Evolutionary conservation across 495 filamentous ascomycete species (phyloP).

Genomic region (Annulohypoxylon nitens): DNA sequence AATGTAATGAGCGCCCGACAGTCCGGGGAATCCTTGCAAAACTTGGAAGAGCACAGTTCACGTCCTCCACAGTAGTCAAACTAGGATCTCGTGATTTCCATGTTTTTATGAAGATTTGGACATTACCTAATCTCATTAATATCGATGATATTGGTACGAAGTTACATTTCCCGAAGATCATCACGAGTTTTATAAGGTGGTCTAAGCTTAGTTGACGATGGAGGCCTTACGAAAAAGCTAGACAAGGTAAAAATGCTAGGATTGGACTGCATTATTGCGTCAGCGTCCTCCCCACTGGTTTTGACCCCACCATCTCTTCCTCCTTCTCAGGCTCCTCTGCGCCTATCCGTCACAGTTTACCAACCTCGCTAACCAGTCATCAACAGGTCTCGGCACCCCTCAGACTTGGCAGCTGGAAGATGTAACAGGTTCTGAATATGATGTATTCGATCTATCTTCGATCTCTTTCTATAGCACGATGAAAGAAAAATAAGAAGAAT

Average conservation of each 20-base stretch:
- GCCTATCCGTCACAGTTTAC: slow-evolving; percentile 34
- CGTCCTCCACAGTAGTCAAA: slow-evolving; percentile 24
- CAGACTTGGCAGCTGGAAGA: slow-evolving; percentile 38
- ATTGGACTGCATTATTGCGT: slow-evolving; percentile 44
- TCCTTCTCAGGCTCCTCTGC: slow-evolving; percentile 35
- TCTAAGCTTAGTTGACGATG: slow-evolving; percentile 23
- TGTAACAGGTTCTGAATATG: slow-evolving; percentile 34
- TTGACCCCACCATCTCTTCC: slow-evolving; percentile 43
- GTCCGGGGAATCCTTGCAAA: slow-evolving; percentile 17
- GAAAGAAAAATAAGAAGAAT: slow-evolving; percentile 5
- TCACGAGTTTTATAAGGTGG: slow-evolving; percentile 21
- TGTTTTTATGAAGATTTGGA: slow-evolving; percentile 3
- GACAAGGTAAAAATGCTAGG: slow-evolving; percentile 24
- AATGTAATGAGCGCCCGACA: slow-evolving; percentile 8
- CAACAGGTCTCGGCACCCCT: slow-evolving; percentile 14
- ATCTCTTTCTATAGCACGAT: slow-evolving; percentile 1
- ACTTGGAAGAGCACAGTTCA: background rate
- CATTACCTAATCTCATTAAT: slow-evolving; percentile 25
- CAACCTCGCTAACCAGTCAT: slow-evolving; percentile 35
- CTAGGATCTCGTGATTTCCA: slow-evolving; percentile 19
- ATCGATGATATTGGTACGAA: slow-evolving; percentile 28
- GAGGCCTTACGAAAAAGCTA: slow-evolving; percentile 35
- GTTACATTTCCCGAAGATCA: slow-evolving; percentile 17
- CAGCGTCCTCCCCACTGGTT: slow-evolving; percentile 46
- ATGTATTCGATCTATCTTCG: slow-evolving; percentile 43